Percentiles rank a stretch among this genome's conserved stretches.
Conservation (phyloP, 2,329 filamentous ascomycete species). For the Magnaporthiopsis incrustans region DNA sequence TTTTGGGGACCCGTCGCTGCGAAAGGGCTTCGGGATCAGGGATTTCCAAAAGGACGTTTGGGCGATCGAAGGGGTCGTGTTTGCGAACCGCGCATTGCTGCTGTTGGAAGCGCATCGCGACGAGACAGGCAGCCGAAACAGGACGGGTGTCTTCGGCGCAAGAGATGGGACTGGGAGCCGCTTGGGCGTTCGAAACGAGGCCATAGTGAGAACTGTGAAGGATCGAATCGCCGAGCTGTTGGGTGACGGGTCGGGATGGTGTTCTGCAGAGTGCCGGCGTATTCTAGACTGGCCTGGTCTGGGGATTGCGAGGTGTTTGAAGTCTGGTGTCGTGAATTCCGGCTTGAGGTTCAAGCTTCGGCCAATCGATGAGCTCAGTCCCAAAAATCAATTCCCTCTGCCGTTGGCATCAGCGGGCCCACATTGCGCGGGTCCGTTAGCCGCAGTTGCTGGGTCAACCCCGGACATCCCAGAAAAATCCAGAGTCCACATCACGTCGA, state of each 20-base stretch:
- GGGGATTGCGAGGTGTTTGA: too few species aligned
- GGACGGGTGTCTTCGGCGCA: neutral
- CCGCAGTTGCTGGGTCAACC: neutral
- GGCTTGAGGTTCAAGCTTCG: neutral
- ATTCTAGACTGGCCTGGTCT: too few species aligned
- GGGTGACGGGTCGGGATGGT: neutral
- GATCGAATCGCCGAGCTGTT: neutral
- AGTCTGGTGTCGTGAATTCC: neutral
- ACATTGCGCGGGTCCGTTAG: neutral
- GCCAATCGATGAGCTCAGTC: too few species aligned
- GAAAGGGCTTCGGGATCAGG: slow-evolving; percentile 60
- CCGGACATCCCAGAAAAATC: neutral
- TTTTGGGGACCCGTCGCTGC: slow-evolving; percentile 31
- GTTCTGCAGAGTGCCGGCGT: too few species aligned
- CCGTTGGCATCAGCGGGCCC: neutral
- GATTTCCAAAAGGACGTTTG: slow-evolving; percentile 56
- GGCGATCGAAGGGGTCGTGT: slow-evolving; percentile 19
- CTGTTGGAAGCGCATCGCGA: neutral
- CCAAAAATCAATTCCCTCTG: neutral
- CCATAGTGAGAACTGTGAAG: neutral
- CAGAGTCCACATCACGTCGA: neutral
- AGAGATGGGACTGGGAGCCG: neutral
- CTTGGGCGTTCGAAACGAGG: neutral
- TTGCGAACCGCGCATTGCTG: slow-evolving; percentile 6
- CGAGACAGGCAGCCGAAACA: neutral